phyloP scores from a whole-genome alignment of 2,329 filamentous ascomycete genomes.

The Clonostachys rhizophaga region DNA sequence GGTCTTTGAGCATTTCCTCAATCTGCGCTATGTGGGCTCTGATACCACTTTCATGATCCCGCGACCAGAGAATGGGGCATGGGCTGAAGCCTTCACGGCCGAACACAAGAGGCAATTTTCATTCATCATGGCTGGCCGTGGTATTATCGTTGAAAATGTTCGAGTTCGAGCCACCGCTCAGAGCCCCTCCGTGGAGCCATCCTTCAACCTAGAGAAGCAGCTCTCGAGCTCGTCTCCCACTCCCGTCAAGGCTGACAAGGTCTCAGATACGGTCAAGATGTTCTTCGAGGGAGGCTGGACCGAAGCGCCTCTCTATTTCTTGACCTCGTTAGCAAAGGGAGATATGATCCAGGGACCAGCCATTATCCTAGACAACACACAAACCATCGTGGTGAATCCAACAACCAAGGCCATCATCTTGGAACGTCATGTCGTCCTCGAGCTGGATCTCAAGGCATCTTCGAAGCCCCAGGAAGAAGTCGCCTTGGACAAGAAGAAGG shows the following conservation, averaged over 20 bases:
- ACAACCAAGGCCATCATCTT: slow-evolving; percentile 19
- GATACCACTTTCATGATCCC: slow-evolving; percentile 31
- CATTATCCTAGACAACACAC: slow-evolving; percentile 19
- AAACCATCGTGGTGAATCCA: slow-evolving; percentile 18
- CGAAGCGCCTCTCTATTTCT: background rate
- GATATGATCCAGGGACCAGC: slow-evolving; percentile 21
- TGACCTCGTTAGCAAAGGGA: background rate
- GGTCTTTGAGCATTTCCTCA: slow-evolving; percentile 26
- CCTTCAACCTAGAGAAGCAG: slow-evolving; percentile 3
- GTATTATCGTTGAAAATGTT: slow-evolving; percentile 35
- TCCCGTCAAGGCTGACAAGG: slow-evolving; percentile 7
- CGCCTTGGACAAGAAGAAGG: background rate
- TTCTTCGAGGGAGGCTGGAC: slow-evolving; percentile 60
- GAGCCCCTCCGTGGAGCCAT: slow-evolving; percentile 12
- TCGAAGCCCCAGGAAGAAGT: slow-evolving; percentile 59
- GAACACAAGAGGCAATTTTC: slow-evolving; percentile 34
- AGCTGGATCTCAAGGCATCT: slow-evolving; percentile 7
- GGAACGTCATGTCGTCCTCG: slow-evolving; percentile 18
- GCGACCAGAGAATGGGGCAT: slow-evolving; percentile 1
- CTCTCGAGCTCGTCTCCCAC: background rate
- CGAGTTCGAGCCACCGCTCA: slow-evolving; percentile 30
- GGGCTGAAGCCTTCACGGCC: slow-evolving; percentile 21
- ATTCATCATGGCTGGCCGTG: slow-evolving; percentile 25
- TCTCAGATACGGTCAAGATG: slow-evolving; percentile 56
- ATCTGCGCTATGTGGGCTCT: slow-evolving; percentile 35